Base-by-base conservation (phyloP, 768 basidiomycete species). In the Dictyophora rubrovolvata region DNA sequence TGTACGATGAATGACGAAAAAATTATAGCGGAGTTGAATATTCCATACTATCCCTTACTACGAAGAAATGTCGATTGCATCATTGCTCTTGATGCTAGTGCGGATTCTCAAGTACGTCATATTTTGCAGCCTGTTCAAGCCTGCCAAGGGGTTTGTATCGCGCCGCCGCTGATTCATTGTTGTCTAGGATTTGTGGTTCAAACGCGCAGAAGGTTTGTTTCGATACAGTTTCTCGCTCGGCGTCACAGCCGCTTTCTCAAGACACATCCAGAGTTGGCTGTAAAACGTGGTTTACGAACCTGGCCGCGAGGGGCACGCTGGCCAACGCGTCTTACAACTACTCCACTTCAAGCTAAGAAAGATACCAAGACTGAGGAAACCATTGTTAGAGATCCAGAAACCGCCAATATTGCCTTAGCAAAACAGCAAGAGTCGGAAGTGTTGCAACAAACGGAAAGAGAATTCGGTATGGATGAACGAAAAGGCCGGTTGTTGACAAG, bases 11-110 rank as follows among this genome's bases (percentile, higher is more conserved):
- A 42, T 42, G 12, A 42, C 12, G n/a, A 42, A 12, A 42, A 2
- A 42, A 14, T 36, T 33, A 11, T 14, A 65, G 61, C 61, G 21
- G 61, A 64, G 42, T 64, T 69, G 35, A 70, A 70, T 56, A 50
- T 70, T 17, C 69, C 67, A 5, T 70, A 68, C 53, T 63, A 67
- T 33, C 68, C 66, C 10, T 61, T 68, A 12, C 52, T 70, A 16
- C 62, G 69, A 14, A 59, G 69, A 7, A 58, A 65, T 35, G 66
- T 68, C n/a, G 64, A 66, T 46, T 64, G 63, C 53, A 63, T 68
- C n/a, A 63, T 68, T 36, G 65, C 67, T 17, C 55, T 68, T 17
- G 67, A 67, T 61, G 67, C 67, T 12, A 63, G 62, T 18, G 66
- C 63, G 16, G 65, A 66, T 54, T 62, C 60, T 48, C 64, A 65